A percentile compares a stretch with the other conserved stretches of the same genome.
Conservation (phyloP, 768 basidiomycete species). For the Lepiota venenata region DNA sequence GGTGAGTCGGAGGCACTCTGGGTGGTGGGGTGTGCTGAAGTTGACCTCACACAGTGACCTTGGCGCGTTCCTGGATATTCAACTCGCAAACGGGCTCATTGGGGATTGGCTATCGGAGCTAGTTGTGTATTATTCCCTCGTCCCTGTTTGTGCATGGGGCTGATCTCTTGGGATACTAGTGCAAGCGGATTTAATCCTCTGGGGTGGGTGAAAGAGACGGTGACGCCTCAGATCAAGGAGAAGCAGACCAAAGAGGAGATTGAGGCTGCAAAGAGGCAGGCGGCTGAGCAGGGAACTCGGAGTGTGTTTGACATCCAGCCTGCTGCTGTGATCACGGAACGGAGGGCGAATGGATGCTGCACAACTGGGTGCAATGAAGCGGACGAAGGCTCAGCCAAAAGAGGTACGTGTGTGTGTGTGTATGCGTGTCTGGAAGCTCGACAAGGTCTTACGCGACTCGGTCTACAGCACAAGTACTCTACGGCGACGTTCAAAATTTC, state of each 20-base stretch:
- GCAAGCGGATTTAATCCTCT: slow-evolving; percentile 56
- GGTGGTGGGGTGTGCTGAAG: neutral
- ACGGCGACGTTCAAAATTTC: slow-evolving; percentile 94
- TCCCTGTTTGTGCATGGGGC: neutral
- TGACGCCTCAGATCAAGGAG: slow-evolving; percentile 46
- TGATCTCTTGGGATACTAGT: slow-evolving; percentile 17
- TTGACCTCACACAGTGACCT: slow-evolving; percentile 16
- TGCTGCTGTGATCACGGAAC: slow-evolving; percentile 19
- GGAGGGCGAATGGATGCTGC: slow-evolving; percentile 13
- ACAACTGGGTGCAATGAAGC: slow-evolving; percentile 12
- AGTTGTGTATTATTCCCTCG: slow-evolving; percentile 13
- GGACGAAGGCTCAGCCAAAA: slow-evolving; percentile 23
- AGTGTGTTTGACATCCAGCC: slow-evolving; percentile 48
- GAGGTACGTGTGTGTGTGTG: slow-evolving; percentile 19
- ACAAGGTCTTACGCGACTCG: neutral
- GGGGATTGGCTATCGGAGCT: neutral
- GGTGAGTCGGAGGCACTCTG: slow-evolving; percentile 15
- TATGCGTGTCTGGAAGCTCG: neutral
- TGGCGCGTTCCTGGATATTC: slow-evolving; percentile 13
- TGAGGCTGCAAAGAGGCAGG: slow-evolving; percentile 40
- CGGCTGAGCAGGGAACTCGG: slow-evolving; percentile 39
- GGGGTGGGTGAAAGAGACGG: slow-evolving; percentile 60
- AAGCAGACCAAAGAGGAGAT: slow-evolving; percentile 43
- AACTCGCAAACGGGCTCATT: neutral
- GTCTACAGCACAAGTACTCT: slow-evolving; percentile 81